A percentile compares a stretch with the other conserved stretches of the same genome.
phyloP scores from a whole-genome alignment of 2,329 filamentous ascomycete genomes.

The Epichloe gansuensis region DNA sequence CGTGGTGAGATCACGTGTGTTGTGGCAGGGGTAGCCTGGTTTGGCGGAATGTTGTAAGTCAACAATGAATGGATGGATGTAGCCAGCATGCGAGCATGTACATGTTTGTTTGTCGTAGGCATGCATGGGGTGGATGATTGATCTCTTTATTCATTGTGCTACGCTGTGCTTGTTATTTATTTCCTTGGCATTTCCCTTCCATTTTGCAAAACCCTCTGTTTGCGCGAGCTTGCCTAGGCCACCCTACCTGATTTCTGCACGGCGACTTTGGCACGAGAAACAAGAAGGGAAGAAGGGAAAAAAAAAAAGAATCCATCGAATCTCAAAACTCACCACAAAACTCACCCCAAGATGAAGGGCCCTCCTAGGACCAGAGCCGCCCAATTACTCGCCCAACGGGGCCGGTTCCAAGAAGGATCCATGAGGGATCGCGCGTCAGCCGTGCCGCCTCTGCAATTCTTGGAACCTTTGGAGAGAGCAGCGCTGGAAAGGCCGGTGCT shows the following conservation, averaged over 20 bases:
- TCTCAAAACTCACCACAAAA: not conserved
- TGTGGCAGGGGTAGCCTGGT: not conserved
- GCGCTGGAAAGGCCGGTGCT: slow-evolving; percentile 17
- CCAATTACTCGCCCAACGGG: slow-evolving; percentile 13
- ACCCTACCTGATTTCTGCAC: not conserved
- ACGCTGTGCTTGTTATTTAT: not conserved
- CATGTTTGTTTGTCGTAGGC: not conserved
- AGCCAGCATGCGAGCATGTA: not conserved
- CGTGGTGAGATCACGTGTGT: slow-evolving; percentile 22
- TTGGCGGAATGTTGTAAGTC: slow-evolving; percentile 7
- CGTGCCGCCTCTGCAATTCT: slow-evolving; percentile 55
- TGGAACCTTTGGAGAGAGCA: slow-evolving; percentile 29
- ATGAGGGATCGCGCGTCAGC: slow-evolving; percentile 72
- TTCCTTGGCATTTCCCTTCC: not conserved
- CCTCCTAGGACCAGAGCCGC: slow-evolving; percentile 19
- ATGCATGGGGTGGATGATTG: too few species aligned
- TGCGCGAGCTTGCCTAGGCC: too few species aligned
- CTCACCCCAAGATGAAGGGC: slow-evolving; percentile 12
- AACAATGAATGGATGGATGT: slow-evolving; percentile 12
- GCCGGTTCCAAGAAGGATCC: slow-evolving; percentile 64
- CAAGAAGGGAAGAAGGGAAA: not conserved
- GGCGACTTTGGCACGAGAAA: not conserved
- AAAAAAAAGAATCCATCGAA: not conserved
- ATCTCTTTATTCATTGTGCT: not conserved
- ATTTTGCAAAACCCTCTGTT: too few species aligned